Evolutionary conservation across 352 stramenopile species (phyloP), one percentile per base, ranked within the genome.

Genomic region (Pythium utonaiense): DNA sequence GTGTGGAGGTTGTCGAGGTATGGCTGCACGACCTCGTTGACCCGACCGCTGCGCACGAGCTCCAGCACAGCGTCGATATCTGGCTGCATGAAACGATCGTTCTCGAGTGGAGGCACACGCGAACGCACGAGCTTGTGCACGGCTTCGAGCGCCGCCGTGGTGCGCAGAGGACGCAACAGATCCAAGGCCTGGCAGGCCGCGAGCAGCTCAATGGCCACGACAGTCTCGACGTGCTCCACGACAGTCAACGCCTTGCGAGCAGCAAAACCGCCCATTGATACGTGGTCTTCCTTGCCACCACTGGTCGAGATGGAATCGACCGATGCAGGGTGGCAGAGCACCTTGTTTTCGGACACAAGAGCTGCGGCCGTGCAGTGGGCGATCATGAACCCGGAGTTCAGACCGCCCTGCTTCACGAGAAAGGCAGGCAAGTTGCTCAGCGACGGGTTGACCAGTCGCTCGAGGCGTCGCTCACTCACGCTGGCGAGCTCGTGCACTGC

Each of bases 311-410:
- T 93, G 31, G 85, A 95, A 69, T 96, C 86, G 36, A 96, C 86
- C 1, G 80, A 93, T 50, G 83, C 84, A 34, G 88, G 88, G 66
- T 96, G 86, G 19, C 79, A 86, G 7, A 96, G 82, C 45, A 95
- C 85, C 61, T 96, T 96, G 77, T 96, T 96, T 67, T 96, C 88
- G 22, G 78, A 93, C 21, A 96, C 88, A 38, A 96, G 71, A 34
- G 88, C 86, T 0, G 86, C 86, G 3, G 86, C 86, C 4, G 83
- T 95, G 71, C 88, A 95, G 64, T 96, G 86, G 1, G 88, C 86
- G 66, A 96, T 96, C 88, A 96, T 96, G 69, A 96, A 96, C 24
- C 88, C 88, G 31, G 84, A 95, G 73, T 96, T 93, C 53, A 96
- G 71, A 6, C 88, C 88, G 14, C 88, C 86, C 57, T 95, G 79